Conservation (phyloP, 1,284 basidiomycete species). For the Ceratobasidium papillatum region DNA sequence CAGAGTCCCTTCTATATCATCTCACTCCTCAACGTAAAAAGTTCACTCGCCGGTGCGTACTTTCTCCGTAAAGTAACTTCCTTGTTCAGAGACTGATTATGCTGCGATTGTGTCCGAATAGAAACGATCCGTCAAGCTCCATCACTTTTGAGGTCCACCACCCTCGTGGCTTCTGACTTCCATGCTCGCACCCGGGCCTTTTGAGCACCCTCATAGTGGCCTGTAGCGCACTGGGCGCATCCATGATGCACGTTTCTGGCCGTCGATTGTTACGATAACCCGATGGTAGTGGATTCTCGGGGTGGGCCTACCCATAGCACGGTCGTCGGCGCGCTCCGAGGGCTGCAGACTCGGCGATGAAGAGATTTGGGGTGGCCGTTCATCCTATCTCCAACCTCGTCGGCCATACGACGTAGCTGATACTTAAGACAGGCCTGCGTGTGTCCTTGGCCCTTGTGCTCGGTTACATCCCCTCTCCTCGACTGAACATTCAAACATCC, state of each 20-base stretch:
- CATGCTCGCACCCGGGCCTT: not conserved
- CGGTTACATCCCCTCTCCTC: not conserved
- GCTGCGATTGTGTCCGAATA: not conserved
- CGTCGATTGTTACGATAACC: not conserved
- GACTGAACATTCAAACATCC: not conserved
- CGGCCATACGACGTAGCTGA: not conserved
- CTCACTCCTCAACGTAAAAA: not conserved
- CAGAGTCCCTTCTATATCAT: not conserved
- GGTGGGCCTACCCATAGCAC: not conserved
- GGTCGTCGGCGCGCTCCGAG: not conserved
- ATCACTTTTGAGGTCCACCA: not conserved
- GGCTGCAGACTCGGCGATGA: not conserved
- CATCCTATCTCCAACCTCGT: not conserved
- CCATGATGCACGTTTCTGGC: not conserved
- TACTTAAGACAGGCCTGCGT: not conserved
- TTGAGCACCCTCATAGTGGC: not conserved
- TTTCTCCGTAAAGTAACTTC: not conserved
- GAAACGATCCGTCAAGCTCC: not conserved
- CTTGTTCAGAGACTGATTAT: not conserved
- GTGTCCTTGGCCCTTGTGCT: not conserved
- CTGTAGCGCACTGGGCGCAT: not conserved
- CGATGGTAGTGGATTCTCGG: not conserved
- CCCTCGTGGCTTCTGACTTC: not conserved
- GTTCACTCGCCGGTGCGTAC: not conserved
- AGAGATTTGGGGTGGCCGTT: conserved; percentile 1